Evolutionary conservation across 2,329 filamentous ascomycete genomes (phyloP).

Genomic region (Colletotrichum australisinense): DNA sequence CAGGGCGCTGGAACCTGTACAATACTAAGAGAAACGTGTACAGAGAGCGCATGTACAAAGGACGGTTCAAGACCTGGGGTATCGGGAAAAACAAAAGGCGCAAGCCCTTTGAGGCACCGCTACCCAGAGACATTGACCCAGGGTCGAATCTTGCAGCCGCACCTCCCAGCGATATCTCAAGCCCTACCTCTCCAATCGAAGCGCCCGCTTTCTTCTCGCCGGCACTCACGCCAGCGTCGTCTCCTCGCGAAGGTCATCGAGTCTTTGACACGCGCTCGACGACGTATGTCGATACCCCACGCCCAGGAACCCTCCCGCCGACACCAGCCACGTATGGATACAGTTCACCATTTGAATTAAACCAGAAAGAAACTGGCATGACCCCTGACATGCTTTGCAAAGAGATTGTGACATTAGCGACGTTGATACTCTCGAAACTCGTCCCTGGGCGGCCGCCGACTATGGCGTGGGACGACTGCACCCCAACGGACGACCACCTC

Average conservation of each 20-base stretch:
- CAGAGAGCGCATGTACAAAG: slow-evolving; percentile 34
- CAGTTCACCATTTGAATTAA: neutral
- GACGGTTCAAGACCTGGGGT: slow-evolving; percentile 26
- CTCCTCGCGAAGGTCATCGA: neutral
- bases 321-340: neutral
- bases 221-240: neutral
- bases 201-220: neutral
- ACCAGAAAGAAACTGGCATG: neutral
- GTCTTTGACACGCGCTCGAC: neutral
- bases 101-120: neutral
- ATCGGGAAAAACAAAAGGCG: slow-evolving; percentile 30
- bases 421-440: neutral
- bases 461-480: neutral
- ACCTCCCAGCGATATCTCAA: neutral
- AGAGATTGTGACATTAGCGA: neutral
- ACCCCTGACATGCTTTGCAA: neutral
- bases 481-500: slow-evolving; percentile 15
- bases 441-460: neutral
- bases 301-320: neutral
- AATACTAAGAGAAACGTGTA: neutral
- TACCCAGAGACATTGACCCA: neutral
- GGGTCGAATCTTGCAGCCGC: neutral
- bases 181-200: neutral
- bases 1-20: too few relatives aligned
- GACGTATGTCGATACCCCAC: neutral